Evolutionary conservation across 129 eudicot genomes (phyloP).

Genomic region (Flaveria sonorensis): DNA sequence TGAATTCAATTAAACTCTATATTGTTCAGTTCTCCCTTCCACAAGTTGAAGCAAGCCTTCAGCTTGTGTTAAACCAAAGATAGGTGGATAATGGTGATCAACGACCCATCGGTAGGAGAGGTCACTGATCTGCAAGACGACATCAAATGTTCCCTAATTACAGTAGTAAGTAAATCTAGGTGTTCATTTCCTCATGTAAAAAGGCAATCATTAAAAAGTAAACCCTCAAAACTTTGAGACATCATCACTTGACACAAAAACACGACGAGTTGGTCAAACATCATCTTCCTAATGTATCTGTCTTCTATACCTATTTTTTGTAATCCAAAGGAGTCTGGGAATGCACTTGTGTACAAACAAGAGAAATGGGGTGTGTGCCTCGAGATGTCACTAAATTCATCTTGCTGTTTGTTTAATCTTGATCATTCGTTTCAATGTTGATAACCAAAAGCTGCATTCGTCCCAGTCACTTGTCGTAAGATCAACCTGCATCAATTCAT

Average conservation of each 20-base stretch:
- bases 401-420: conserved; percentile 78
- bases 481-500: conserved; percentile 46
- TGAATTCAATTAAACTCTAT: too few species aligned
- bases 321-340: conserved; percentile 21
- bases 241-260: conserved; percentile 8
- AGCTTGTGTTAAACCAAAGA: too few species aligned
- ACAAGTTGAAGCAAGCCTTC: too few species aligned
- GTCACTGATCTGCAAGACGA: too few species aligned
- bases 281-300: conserved; percentile 16
- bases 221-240: conserved; percentile 24
- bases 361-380: not conserved
- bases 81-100: too few species aligned
- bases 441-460: conserved; percentile 89
- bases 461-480: conserved; percentile 97
- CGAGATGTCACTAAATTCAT: conserved; percentile 22
- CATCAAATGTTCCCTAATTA: too few species aligned
- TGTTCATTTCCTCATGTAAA: conserved; percentile 25
- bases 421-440: conserved; percentile 81
- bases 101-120: too few species aligned
- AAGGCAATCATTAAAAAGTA: not conserved
- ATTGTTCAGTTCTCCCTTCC: too few species aligned
- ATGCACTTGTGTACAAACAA: conserved; percentile 23
- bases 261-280: conserved; percentile 8
- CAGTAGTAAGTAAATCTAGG: not conserved
- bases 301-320: conserved; percentile 22